A percentile compares a stretch with the other conserved stretches of the same genome.
Evolutionary conservation across 1,284 basidiomycete genomes (phyloP).

Genomic region (Cutaneotrichosporon mucoides): DNA sequence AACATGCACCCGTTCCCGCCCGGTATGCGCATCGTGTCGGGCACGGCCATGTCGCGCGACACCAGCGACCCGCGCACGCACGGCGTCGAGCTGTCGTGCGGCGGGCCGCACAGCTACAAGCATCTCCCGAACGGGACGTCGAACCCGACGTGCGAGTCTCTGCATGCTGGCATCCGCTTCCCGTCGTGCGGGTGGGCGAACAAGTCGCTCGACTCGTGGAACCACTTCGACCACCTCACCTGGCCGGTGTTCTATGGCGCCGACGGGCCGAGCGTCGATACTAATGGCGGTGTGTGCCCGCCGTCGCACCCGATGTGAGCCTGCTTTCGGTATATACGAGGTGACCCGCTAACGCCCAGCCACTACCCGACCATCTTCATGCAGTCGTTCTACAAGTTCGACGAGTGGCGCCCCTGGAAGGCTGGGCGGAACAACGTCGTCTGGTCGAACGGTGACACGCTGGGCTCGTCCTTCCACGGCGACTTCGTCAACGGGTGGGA

Average conservation of each 20-base stretch:
- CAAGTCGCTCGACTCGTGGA: slow-evolving; percentile 29
- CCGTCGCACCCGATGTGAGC: slow-evolving; percentile 16
- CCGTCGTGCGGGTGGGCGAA: slow-evolving; percentile 40
- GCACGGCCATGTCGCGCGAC: slow-evolving; percentile 26
- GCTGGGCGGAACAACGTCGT: slow-evolving; percentile 27
- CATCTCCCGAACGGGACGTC: slow-evolving; percentile 36
- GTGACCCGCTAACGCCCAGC: not conserved
- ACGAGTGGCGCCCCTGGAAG: not conserved
- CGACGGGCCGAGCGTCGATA: not conserved
- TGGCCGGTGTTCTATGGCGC: slow-evolving; percentile 29
- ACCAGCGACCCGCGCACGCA: slow-evolving; percentile 9
- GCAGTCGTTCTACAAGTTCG: slow-evolving; percentile 20
- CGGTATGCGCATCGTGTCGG: slow-evolving; percentile 44
- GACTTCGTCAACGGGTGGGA: slow-evolving; percentile 38
- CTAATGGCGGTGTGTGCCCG: slow-evolving; percentile 8
- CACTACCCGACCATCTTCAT: slow-evolving; percentile 43
- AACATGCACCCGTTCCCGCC: slow-evolving; percentile 41
- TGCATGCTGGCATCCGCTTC: slow-evolving; percentile 32
- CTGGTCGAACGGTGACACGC: slow-evolving; percentile 39
- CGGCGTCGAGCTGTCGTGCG: slow-evolving; percentile 33
- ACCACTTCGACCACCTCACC: slow-evolving; percentile 46
- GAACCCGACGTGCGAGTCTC: slow-evolving; percentile 26
- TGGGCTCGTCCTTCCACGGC: slow-evolving; percentile 36
- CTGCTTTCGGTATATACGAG: no score
- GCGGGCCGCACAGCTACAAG: slow-evolving; percentile 17